Base-by-base conservation (phyloP, 805 yeast genomes). In the Teunomyces panamensis region DNA sequence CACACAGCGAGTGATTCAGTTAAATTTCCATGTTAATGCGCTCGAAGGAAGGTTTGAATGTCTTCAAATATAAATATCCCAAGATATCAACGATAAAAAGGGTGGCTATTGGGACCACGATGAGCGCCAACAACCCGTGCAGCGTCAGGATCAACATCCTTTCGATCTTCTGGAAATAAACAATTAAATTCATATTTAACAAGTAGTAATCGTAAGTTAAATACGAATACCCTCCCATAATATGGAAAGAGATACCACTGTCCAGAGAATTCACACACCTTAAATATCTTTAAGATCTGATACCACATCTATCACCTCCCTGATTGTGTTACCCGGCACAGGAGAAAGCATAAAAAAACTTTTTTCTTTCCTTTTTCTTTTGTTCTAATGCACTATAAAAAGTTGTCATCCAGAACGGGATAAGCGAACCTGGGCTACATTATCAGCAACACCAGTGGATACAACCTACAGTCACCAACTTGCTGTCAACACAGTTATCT, bases 81-180 rank as follows among this genome's bases (percentile, higher is more conserved):
- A 46, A 28, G 17, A 46, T 28, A 20, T 46, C 48, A 28, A 33
- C 36, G 10, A 46, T n/a, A 16, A 46, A 46, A 34, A 41, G 28
- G 5, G 37, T 13, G 7, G 42, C 9, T 8, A 46, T 9, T 9
- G 48, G 48, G n/a, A 42, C 30, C 11, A 44, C 45, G 6, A 46
- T 42, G 20, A 46, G 26, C 39, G 36, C 36, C 45, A 46, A 46
- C 9, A 46, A 29, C 11, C 48, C 48, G 32, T 34, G 30, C n/a
- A 44, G 43, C n/a, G 48, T 44, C 43, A 39, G 37, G 37, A 44
- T 46, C 42, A 46, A 41, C 36, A 42, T 33, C 27, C 43, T 39
- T 27, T 46, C 48, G 35, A 41, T n/a, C n/a, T 34, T 26, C 30
- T 34, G 37, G 28, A 46, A 42, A 17, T 28, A 20, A 5, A 42